Base-by-base conservation (phyloP, 352 stramenopile genomes). In the Phytophthora tubulina region DNA sequence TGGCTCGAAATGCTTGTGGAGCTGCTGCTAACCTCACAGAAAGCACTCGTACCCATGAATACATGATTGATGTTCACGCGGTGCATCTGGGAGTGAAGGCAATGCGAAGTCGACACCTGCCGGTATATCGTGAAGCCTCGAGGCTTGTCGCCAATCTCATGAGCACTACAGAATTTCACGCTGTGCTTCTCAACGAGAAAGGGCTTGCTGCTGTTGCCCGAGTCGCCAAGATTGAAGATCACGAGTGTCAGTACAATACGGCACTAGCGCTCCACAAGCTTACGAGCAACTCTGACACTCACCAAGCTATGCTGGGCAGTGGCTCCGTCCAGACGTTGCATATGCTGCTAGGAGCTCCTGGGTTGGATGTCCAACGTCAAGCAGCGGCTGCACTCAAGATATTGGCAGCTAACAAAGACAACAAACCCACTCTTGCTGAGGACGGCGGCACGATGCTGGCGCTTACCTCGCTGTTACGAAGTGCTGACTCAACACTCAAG, bases 11-110 rank as follows among this genome's bases (percentile, higher is more conserved):
- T 53, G 93, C 96, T 1, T 97, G 93, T 53, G 97, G 90, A 3
- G 85, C 96, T 10, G 76, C 97, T 3, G 96, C 97, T 1, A 99
- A 99, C 70, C 75, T 98, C 17, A 80, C 92, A 15, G 93, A 99
- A 74, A 80, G 97, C 46, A 72, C 63, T 6, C 84, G 84, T 4
- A 95, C 91, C 6, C 94, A 98, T 76, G 73, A 90, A 63, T 69
- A 67, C 41, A 82, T 99, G 74, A 82, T 96, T 2, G 84, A 98
- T 57, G 78, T 90, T 11, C 89, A 97, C 42, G 88, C 89, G 15
- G 80, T 99, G n/a, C 92, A 97, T 60, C 88, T 95, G 4, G 82
- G 90, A 33, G 81, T 96, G 31, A 94, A 92, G 53, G 76, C 97
- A 35, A 97, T 98, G 85, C 86, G 94, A 11, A 96, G 86, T 54